Conservation (phyloP, 768 basidiomycete species). For the Suillus decipiens region DNA sequence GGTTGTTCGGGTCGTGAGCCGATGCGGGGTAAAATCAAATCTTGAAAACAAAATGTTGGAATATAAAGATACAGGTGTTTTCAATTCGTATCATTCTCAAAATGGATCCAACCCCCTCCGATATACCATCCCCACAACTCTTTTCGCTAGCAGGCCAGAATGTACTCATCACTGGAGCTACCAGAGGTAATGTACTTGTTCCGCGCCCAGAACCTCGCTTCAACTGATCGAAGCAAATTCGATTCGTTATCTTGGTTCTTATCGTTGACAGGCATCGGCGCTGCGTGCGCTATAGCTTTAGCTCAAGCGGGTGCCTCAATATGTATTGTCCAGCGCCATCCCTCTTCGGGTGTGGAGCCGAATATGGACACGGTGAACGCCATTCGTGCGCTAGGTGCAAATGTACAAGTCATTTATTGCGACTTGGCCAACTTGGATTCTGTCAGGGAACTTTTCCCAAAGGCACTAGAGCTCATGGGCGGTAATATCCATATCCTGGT, state of each 20-base stretch:
- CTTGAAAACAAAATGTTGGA: conserved; percentile 1
- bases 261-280: conserved; percentile 48
- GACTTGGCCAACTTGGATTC: conserved; percentile 54
- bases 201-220: conserved; percentile 8
- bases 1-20: conserved; percentile 30
- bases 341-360: conserved; percentile 34
- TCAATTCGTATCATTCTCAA: not conserved
- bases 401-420: conserved; percentile 49
- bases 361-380: conserved; percentile 38
- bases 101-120: conserved; percentile 57
- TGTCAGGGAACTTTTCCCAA: conserved; percentile 50
- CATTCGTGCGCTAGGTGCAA: conserved; percentile 38
- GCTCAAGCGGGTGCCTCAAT: conserved; percentile 55
- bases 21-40: conserved; percentile 32
- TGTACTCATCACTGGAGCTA: conserved; percentile 80
- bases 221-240: conserved; percentile 18
- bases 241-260: conserved; percentile 8
- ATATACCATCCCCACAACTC: conserved; percentile 50
- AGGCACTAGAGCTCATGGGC: conserved; percentile 51
- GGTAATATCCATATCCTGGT: conserved; percentile 62
- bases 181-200: conserved; percentile 57
- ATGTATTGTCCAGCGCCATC: conserved; percentile 49
- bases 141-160: conserved; percentile 69
- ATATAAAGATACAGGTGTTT: conserved; percentile 24
- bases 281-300: conserved; percentile 54